These are phyloP conservation scores for Xanthoconium purpureum DNA, from an alignment of 768 basidiomycete species.

Conservation along the genomic window DNA sequence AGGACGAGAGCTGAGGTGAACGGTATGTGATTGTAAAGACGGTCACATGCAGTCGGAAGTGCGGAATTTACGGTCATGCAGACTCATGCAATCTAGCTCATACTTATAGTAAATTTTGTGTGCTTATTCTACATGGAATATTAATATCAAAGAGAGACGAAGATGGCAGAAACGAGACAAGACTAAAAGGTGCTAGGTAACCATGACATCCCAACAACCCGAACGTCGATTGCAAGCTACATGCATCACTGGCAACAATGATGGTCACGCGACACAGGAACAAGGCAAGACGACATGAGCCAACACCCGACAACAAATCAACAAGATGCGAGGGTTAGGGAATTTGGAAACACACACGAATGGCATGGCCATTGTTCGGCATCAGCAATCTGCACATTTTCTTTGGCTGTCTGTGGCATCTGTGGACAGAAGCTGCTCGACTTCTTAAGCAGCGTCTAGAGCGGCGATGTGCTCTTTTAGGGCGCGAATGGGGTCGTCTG, in stretches of 20 bases:
- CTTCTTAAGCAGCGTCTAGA: slow-evolving; percentile 1
- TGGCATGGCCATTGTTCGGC: too few species aligned
- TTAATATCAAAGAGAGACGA: slow-evolving; percentile 17
- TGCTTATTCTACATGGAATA: slow-evolving; percentile 36
- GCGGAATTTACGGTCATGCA: too few species aligned
- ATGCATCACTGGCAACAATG: background rate
- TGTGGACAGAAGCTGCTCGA: background rate
- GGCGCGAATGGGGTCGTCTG: slow-evolving; percentile 37
- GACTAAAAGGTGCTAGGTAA: slow-evolving; percentile 18
- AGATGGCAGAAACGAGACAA: slow-evolving; percentile 17
- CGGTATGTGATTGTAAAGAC: too few species aligned
- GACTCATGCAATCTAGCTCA: too few species aligned
- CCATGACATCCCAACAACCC: slow-evolving; percentile 10
- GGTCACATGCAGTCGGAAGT: too few species aligned
- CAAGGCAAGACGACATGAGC: background rate
- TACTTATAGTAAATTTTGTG: background rate
- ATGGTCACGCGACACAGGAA: slow-evolving; percentile 1
- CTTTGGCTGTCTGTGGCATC: too few species aligned
- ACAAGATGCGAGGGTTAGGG: slow-evolving; percentile 1
- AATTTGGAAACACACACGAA: slow-evolving; percentile 24
- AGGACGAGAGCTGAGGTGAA: background rate
- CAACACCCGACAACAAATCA: slow-evolving; percentile 14
- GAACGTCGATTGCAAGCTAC: background rate
- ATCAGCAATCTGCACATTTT: too few species aligned
- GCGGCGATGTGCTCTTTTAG: slow-evolving; percentile 36